Evolutionary conservation across 495 filamentous ascomycete species (phyloP).

Genomic region (Pyrenula massariospora): DNA sequence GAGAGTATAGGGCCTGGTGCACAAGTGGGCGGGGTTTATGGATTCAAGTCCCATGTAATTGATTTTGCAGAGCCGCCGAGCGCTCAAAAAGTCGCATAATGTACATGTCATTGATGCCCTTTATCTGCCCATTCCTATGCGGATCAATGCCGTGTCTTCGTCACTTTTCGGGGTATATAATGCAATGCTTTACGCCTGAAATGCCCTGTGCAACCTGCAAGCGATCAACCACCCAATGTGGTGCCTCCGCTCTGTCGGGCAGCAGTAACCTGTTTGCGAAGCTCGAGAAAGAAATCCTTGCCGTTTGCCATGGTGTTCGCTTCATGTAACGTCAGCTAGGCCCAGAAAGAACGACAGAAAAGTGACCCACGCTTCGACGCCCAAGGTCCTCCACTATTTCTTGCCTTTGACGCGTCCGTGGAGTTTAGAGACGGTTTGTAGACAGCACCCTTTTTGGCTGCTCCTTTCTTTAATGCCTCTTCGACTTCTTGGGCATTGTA

Average conservation of each 20-base stretch:
- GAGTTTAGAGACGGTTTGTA: background rate
- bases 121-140: too few species aligned
- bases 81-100: too few species aligned
- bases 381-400: conserved; percentile 25
- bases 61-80: too few species aligned
- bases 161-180: background rate
- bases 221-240: background rate
- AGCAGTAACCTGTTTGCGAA: conserved; percentile 35
- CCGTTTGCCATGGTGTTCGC: conserved; percentile 42
- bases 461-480: conserved; percentile 18
- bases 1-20: too few species aligned
- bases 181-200: background rate
- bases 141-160: background rate
- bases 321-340: conserved; percentile 12
- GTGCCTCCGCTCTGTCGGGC: conserved; percentile 23
- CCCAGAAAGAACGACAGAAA: background rate
- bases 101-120: too few species aligned
- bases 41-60: too few species aligned
- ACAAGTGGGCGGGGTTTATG: too few species aligned
- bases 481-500: conserved; percentile 38
- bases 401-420: conserved; percentile 1
- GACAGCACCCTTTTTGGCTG: background rate
- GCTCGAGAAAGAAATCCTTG: conserved; percentile 42
- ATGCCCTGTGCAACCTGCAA: background rate
- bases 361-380: conserved; percentile 33